These are phyloP conservation scores for Emergomyces africanus DNA, from an alignment of 2,329 filamentous ascomycete genomes.

Conservation along the genomic window DNA sequence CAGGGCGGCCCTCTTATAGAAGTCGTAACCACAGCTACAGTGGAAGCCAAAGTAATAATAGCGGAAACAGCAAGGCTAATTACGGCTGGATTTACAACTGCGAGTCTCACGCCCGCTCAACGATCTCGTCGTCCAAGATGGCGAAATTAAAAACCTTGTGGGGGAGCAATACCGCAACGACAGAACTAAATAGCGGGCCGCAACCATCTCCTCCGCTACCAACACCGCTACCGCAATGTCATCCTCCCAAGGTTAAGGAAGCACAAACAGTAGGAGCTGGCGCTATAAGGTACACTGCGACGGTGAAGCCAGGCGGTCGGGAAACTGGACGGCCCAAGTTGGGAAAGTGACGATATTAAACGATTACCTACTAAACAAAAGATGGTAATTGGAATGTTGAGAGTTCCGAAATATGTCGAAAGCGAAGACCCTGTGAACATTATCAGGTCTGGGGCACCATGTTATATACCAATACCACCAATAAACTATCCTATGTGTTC, in stretches of 20 bases:
- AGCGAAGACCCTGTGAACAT: background rate
- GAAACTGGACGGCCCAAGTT: background rate
- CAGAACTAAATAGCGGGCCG: background rate
- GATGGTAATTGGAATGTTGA: slow-evolving; percentile 3
- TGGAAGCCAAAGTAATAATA: background rate
- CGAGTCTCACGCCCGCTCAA: background rate
- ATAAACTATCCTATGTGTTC: background rate
- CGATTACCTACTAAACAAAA: background rate
- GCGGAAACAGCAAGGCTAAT: background rate
- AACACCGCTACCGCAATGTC: background rate
- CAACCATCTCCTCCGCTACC: background rate
- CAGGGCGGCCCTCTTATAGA: slow-evolving; percentile 1
- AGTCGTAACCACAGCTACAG: background rate
- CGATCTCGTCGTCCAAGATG: background rate
- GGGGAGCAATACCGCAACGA: background rate
- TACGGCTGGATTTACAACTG: background rate
- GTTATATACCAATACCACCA: background rate
- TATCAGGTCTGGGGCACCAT: background rate
- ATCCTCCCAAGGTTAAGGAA: background rate
- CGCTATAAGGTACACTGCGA: background rate
- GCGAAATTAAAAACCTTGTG: background rate
- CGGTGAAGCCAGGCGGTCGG: background rate
- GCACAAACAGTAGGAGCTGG: background rate
- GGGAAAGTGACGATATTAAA: background rate
- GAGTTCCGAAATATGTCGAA: background rate